phyloP scores from a whole-genome alignment of 352 stramenopile genomes.

The Phytophthora uliginosa region DNA sequence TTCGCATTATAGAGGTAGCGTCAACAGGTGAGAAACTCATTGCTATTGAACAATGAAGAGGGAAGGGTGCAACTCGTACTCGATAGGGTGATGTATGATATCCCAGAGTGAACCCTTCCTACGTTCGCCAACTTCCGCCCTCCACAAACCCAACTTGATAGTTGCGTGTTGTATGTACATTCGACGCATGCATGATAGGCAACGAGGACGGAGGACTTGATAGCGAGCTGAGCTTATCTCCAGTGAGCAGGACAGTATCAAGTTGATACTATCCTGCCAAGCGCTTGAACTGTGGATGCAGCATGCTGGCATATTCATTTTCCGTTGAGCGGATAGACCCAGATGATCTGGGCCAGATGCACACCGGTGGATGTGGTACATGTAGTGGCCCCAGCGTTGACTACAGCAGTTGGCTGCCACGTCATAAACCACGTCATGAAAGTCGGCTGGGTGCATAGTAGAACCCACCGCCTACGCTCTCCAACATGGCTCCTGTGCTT shows the following conservation, averaged over 20 bases:
- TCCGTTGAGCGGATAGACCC: not conserved
- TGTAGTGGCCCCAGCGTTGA: not conserved
- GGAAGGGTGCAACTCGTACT: not conserved
- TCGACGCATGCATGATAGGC: not conserved
- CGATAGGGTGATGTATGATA: not conserved
- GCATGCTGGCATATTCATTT: not conserved
- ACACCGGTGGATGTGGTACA: not conserved
- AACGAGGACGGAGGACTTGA: not conserved
- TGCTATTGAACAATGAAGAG: too few species aligned
- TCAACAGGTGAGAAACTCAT: too few species aligned
- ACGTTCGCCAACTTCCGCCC: not conserved
- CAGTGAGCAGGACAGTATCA: not conserved
- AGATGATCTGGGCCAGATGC: too few species aligned
- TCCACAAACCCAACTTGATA: conserved; percentile 1
- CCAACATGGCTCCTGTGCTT: not conserved
- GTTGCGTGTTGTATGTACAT: not conserved
- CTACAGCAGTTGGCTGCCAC: not conserved
- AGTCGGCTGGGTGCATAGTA: not conserved
- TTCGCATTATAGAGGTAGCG: too few species aligned
- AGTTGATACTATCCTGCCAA: not conserved
- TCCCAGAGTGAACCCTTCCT: not conserved
- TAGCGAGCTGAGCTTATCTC: conserved; percentile 2
- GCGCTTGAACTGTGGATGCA: not conserved
- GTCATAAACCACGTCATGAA: not conserved
- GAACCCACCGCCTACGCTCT: not conserved